Percentiles rank a stretch among this genome's conserved stretches.
phyloP scores from a whole-genome alignment of 371 early-diverging fungal genomes.

The Thermomucor indicae-seudaticae region DNA sequence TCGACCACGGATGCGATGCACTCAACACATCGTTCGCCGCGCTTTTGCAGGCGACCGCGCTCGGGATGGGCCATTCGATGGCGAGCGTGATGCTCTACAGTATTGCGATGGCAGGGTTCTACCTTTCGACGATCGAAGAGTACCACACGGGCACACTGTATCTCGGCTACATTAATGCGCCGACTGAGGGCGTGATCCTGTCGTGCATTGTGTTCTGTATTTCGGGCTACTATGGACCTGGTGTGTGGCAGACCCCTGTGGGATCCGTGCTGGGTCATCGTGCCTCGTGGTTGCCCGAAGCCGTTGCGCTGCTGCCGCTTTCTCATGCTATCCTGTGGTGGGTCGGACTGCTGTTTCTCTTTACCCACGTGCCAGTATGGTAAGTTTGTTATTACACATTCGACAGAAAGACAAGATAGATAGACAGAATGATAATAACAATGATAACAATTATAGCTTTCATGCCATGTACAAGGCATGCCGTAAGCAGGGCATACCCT shows the following conservation, averaged over 20 bases:
- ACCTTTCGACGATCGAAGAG: constrained; percentile 93
- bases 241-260: background rate
- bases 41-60: constrained; percentile 79
- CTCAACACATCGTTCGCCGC: constrained; percentile 87
- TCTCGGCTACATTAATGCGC: constrained; percentile 93
- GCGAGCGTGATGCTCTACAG: constrained; percentile 59
- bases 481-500: constrained; percentile 56
- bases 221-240: constrained; percentile 55
- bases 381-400: constrained; percentile 16
- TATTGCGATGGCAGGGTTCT: constrained; percentile 81
- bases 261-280: constrained; percentile 11
- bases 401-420: background rate
- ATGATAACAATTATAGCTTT: constrained; percentile 14
- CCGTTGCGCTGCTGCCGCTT: constrained; percentile 37
- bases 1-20: constrained; percentile 93
- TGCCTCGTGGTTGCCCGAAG: constrained; percentile 18
- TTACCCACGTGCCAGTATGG: constrained; percentile 70
- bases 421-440: background rate
- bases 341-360: constrained; percentile 55
- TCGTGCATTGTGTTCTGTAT: constrained; percentile 67
- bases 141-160: constrained; percentile 94
- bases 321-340: constrained; percentile 50
- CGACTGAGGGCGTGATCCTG: constrained; percentile 90
- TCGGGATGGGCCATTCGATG: constrained; percentile 78
- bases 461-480: constrained; percentile 69